phyloP scores from a whole-genome alignment of 352 stramenopile species.

The Phytopythium aichiense region DNA sequence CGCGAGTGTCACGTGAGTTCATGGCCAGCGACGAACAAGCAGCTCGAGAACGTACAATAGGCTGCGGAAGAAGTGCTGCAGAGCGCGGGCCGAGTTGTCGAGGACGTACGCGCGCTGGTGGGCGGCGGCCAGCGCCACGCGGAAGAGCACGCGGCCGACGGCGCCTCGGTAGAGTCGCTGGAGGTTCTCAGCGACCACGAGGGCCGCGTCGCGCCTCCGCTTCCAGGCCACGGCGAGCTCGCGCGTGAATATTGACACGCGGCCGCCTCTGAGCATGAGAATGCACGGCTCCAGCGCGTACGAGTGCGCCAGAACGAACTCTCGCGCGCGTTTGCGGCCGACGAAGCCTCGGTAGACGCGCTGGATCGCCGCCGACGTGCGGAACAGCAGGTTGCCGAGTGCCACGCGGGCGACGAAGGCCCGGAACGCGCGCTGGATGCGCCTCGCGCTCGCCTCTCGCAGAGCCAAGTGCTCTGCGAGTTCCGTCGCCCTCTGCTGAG shows the following conservation, averaged over 20 bases:
- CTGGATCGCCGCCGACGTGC: conserved; percentile 44
- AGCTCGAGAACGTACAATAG: conserved; percentile 46
- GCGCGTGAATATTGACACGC: conserved; percentile 49
- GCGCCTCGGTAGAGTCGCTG: conserved; percentile 51
- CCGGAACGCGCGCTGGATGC: conserved; percentile 51
- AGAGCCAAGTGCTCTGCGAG: conserved; percentile 17
- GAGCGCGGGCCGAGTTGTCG: conserved; percentile 33
- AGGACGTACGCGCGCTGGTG: conserved; percentile 32
- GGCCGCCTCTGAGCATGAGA: conserved; percentile 31
- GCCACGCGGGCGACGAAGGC: conserved; percentile 46
- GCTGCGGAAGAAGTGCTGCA: conserved; percentile 79
- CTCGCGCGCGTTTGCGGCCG: conserved; percentile 28
- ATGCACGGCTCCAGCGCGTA: conserved; percentile 40
- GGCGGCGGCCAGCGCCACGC: conserved; percentile 17
- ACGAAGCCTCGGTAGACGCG: conserved; percentile 44
- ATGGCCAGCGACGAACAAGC: background rate
- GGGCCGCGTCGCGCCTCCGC: conserved; percentile 42
- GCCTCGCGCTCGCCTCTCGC: conserved; percentile 20
- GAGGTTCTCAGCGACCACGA: conserved; percentile 26
- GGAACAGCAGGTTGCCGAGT: conserved; percentile 29
- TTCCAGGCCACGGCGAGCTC: conserved; percentile 57
- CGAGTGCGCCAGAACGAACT: conserved; percentile 33
- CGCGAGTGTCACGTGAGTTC: background rate
- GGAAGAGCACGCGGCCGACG: conserved; percentile 34
- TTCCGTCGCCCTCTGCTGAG: conserved; percentile 12